Evolutionary conservation across 495 filamentous ascomycete genomes (phyloP), one percentile per base, ranked within the genome.

Genomic region (Xylaria acuta): DNA sequence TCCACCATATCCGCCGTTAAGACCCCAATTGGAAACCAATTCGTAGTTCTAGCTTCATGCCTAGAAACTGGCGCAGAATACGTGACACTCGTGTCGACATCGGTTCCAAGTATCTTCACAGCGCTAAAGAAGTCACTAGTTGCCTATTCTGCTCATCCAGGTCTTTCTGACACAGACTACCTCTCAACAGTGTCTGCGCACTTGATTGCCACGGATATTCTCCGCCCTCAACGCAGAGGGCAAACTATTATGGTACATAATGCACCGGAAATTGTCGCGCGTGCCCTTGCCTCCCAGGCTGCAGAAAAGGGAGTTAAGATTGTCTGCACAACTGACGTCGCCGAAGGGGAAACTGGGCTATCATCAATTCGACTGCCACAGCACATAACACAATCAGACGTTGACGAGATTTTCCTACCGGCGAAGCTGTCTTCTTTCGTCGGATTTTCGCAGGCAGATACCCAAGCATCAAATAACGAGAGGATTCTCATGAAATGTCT

Each of bases 191-290:
- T 67, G 5, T 36, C 51, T 54, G 16, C 64, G 1, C 64, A 67
- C 32, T 11, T 67, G 30, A 6, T 54, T 18, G 64, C 22, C 14
- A 6, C 64, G 4, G 30, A 54, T 12, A 54, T 67, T 40, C 45
- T 67, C 12, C 16, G 32, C 20, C 36, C 11, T 20, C n/a, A 1
- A 14, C 9, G 40, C 18, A 36, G 36, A 11, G 47, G 64, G 34
- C 64, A 54, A n/a, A 67, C 32, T 11, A n/a, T 67, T 36, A 38
- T 67, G 45, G 47, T 56, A 6, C 64, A 67, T 27, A 54, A 67
- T 30, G 36, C 47, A 36, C 64, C 64, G 9, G 18, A 22, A 14
- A 54, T 53, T 8, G 14, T 67, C 20, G 45, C 30, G 20, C 32
- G 12, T n/a, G 47, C 47, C 1, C 16, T 67, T 38, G 16, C 30